These are phyloP conservation scores for Aspergillus novoparasiticus DNA, from an alignment of 2,329 filamentous ascomycete genomes.

Conservation along the genomic window DNA sequence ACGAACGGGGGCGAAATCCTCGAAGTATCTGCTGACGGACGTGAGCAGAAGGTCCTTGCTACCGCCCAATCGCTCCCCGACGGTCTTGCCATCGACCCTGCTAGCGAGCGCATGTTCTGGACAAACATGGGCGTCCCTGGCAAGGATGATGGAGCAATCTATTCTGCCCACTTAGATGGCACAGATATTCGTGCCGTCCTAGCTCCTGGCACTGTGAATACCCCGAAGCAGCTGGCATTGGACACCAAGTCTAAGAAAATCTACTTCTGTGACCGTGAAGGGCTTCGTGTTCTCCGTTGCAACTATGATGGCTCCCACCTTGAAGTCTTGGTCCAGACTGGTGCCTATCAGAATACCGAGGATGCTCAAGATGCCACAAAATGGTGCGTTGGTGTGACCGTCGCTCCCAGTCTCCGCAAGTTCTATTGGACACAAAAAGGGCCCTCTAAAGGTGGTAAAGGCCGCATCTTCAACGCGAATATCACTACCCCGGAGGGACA, in stretches of 20 bases:
- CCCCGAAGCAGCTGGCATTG: slow-evolving; percentile 48
- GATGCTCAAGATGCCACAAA: slow-evolving; percentile 9
- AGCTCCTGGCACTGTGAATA: slow-evolving; percentile 49
- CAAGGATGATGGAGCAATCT: slow-evolving; percentile 47
- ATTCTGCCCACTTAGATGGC: slow-evolving; percentile 54
- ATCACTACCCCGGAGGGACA: slow-evolving; percentile 43
- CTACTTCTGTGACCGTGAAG: slow-evolving; percentile 51
- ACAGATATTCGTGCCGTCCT: slow-evolving; percentile 49
- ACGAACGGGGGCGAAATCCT: slow-evolving; percentile 23
- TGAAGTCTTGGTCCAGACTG: slow-evolving; percentile 42
- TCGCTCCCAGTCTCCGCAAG: slow-evolving; percentile 46
- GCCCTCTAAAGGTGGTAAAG: slow-evolving; percentile 51
- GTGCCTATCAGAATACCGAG: slow-evolving; percentile 29
- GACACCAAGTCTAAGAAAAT: slow-evolving; percentile 32
- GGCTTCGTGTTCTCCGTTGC: slow-evolving; percentile 38
- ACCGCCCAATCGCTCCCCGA: slow-evolving; percentile 42
- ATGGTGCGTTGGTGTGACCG: slow-evolving; percentile 61
- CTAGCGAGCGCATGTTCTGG: slow-evolving; percentile 49
- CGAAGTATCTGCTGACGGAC: slow-evolving; percentile 19
- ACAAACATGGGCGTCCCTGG: slow-evolving; percentile 52
- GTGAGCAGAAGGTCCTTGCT: slow-evolving; percentile 17
- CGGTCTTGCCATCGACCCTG: slow-evolving; percentile 46
- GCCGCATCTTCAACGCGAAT: slow-evolving; percentile 56
- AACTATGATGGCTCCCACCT: slow-evolving; percentile 38
- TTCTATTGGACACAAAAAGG: slow-evolving; percentile 67